Base-by-base conservation (phyloP, 306 rosid species). In the Gleditsia sinensis region DNA sequence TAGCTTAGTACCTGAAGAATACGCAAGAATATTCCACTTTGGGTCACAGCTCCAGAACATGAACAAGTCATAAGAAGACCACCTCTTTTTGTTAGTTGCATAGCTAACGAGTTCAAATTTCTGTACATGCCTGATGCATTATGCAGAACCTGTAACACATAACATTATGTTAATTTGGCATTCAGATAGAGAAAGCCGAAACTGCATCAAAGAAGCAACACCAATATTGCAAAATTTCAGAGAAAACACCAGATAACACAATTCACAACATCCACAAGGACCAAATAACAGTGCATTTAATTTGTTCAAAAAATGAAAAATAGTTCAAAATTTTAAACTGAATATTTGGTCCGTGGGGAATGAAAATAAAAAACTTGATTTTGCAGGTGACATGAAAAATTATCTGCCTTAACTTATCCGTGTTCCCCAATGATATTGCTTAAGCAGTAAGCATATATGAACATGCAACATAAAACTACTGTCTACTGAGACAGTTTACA, bases 61-160 rank as follows among this genome's bases (percentile, higher is more conserved):
- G 96, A 91, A 86, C 96, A 91, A 11, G 96, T 91, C 98, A 94
- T 91, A 42, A 94, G 89, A 83, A 94, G 91, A 67, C 98, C 96
- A 7, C 97, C 97, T 76, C 76, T 86, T 80, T 78, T 90, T 33
- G 98, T 94, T 81, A 94, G 80, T 72, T 82, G 90, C 96, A 94
- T 90, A 8, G 97, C 96, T 39, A 90, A 75, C 13, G 97, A 94
- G 83, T 94, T 94, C 79, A 91, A 75, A 66, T 73, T 90, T 69
- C 96, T 84, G 81, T 91, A 94, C 97, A 94, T 94, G 30, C 97
- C 95, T 67, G 91, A 85, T 57, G 98, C 97, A 48, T 85, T 83
- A 67, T 81, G 91, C 36, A 94, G 75, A 75, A 77, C 97, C 97
- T 94, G 90, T 46, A 82, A 66, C 33, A 70, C 12, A 53, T 7